Percentiles rank a stretch among this genome's conserved stretches.
Evolutionary conservation across 305 asterid species (phyloP).

Genomic region (Ajuga reptans): DNA sequence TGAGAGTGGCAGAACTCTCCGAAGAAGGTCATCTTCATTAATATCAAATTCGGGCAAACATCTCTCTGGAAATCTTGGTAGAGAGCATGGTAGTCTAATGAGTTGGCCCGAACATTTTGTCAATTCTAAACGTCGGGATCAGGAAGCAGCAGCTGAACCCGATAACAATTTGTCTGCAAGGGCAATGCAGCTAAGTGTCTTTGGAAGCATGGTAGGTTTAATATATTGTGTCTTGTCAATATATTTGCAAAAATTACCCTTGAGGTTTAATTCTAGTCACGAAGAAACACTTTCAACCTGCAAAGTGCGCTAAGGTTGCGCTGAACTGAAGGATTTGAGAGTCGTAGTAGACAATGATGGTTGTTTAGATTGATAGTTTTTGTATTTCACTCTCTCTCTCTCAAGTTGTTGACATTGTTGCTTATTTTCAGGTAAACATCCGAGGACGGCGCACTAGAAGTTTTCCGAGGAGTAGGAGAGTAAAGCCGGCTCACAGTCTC

Average conservation of each 20-base stretch:
- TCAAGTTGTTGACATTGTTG: conserved; percentile 8
- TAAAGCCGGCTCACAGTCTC: conserved; percentile 41
- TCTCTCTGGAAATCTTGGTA: conserved; percentile 38
- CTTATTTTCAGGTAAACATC: conserved; percentile 39
- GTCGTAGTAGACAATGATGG: too few species aligned
- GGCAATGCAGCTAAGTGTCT: conserved; percentile 73
- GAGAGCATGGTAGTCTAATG: conserved; percentile 57
- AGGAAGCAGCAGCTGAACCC: conserved; percentile 29
- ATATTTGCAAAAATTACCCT: too few species aligned
- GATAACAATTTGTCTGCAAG: conserved; percentile 51
- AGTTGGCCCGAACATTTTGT: conserved; percentile 63
- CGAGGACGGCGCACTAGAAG: conserved; percentile 28
- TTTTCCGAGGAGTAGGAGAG: conserved; percentile 26
- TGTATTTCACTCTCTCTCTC: conserved; percentile 1
- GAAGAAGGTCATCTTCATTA: conserved; percentile 45
- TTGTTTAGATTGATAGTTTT: too few species aligned
- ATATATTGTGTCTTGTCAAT: neutral
- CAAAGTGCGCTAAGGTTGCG: too few species aligned
- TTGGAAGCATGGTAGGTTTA: conserved; percentile 63
- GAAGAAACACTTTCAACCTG: too few species aligned
- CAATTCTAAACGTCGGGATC: conserved; percentile 26
- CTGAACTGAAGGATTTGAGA: too few species aligned
- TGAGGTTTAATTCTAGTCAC: too few species aligned
- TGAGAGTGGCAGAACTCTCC: conserved; percentile 28
- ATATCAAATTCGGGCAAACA: conserved; percentile 44